These are phyloP conservation scores for Eucalyptus tenuipes DNA, from an alignment of 345 rosid species.

Conservation along the genomic window DNA sequence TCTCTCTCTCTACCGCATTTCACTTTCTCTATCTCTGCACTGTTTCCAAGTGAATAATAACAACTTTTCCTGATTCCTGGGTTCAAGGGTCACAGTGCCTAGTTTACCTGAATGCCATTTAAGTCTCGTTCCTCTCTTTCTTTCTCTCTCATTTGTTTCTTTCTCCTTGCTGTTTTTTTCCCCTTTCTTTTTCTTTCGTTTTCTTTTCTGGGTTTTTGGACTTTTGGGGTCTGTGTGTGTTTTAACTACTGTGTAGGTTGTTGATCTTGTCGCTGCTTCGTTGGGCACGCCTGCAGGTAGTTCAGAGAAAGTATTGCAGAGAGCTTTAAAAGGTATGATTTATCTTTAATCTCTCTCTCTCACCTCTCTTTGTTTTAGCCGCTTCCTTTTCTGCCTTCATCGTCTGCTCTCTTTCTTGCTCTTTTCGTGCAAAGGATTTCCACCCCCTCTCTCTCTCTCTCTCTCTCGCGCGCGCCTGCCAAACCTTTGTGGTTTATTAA, in stretches of 20 bases:
- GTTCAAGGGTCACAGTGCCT: neutral
- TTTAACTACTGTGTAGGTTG: neutral
- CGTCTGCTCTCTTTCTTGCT: neutral
- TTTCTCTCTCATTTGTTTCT: neutral
- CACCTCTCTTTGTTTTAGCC: neutral
- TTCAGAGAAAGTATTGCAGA: constrained; percentile 2
- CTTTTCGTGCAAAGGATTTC: neutral
- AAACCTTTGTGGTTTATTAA: neutral
- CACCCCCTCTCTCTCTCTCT: neutral
- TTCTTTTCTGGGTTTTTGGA: neutral
- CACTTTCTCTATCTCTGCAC: neutral
- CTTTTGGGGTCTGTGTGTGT: neutral
- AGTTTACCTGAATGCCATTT: neutral
- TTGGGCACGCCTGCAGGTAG: constrained; percentile 10
- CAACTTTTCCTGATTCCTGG: neutral
- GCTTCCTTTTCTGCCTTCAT: neutral
- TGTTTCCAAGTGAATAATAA: neutral
- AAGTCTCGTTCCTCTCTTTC: neutral
- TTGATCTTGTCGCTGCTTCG: constrained; percentile 20
- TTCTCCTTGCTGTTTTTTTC: neutral
- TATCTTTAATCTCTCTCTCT: neutral
- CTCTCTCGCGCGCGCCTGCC: neutral
- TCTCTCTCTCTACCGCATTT: neutral
- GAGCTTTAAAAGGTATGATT: constrained; percentile 2
- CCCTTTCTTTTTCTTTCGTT: neutral